Percentiles rank a stretch among this genome's conserved stretches.
phyloP scores from a whole-genome alignment of 768 basidiomycete species.

The Lactarius tabidus region DNA sequence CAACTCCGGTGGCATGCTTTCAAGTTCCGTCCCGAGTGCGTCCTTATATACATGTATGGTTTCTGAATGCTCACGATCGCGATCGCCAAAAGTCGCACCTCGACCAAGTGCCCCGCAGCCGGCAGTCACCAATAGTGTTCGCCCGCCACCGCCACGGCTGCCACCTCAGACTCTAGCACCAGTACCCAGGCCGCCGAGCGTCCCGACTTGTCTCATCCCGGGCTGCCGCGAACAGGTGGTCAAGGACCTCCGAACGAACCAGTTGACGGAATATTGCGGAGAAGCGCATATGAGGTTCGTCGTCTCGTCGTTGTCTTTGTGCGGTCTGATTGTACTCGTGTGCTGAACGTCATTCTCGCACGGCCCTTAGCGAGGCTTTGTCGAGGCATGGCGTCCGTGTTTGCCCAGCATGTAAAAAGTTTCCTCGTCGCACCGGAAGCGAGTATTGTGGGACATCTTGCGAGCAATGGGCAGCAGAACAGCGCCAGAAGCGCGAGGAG shows the following conservation, averaged over 20 bases:
- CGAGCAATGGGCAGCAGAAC: constrained; percentile 5
- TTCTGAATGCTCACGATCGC: neutral
- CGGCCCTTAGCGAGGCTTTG: constrained; percentile 11
- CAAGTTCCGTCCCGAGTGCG: neutral
- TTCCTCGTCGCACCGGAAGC: constrained; percentile 6
- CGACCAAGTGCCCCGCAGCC: neutral
- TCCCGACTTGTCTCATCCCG: neutral
- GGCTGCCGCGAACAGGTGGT: neutral
- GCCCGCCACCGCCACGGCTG: neutral
- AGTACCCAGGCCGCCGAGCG: neutral
- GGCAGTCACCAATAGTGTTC: neutral
- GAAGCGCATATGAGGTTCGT: constrained; percentile 14
- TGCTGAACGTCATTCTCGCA: neutral
- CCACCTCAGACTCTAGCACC: neutral
- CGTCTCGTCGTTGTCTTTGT: neutral
- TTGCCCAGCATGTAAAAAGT: constrained; percentile 11
- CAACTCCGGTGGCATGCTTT: too few relatives aligned
- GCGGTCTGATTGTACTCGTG: neutral
- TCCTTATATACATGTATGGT: neutral
- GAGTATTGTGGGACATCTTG: constrained; percentile 13
- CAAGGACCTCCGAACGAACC: neutral
- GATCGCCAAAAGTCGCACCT: neutral
- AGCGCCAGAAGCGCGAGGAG: neutral
- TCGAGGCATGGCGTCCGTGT: neutral
- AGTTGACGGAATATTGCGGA: constrained; percentile 12